Evolutionary conservation across 306 rosid species (phyloP), one percentile per base, ranked within the genome.

Genomic region (Vigna trinervia): DNA sequence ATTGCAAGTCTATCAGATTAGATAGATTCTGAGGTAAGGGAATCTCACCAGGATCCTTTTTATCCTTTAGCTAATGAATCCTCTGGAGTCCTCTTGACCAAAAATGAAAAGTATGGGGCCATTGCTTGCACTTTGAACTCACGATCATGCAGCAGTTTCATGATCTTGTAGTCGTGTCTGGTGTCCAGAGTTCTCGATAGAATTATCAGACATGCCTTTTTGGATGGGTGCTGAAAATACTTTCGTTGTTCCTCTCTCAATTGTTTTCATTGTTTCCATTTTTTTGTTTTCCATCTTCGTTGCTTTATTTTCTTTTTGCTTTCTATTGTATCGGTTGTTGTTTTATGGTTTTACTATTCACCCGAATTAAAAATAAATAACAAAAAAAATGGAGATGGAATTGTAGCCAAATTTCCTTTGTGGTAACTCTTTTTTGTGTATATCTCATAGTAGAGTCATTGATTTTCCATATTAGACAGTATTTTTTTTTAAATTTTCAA

Each of bases 1-100:
- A 83, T 82, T 69, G 84, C 87, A 1, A 90, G 88, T 73, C 96
- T 46, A 90, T 78, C 19, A 17, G 19, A 17, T 17, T 17, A 17
- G 19, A 17, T 17, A 17, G 80, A 52, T 92, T 90, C 78, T 87
- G 96, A 60, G 92, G 74, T 70, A 90, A 78, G 14, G 91, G 85
- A 79, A 90, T 90, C 81, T 78, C 87, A 58, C 94, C 96, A 5
- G 90, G 97, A 76, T 92, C 96, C 71, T 71, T 86, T 36, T 79
- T 85, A 59, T 90, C 97, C 23, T 66, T 85, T 77, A 92, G 52
- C 50, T 75, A 86, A 22, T 69, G 53, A 65, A 90, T 61, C 97
- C 97, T n/a, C 97, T 3, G 89, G 92, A 13, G 96, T 90, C 28
- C 71, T 74, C 12, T 61, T 85, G 85, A 92, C 86, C 76, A 92